Evolutionary conservation across 371 early-diverging fungal species (phyloP), one percentile per base, ranked within the genome.

Genomic region (Circinella minor): DNA sequence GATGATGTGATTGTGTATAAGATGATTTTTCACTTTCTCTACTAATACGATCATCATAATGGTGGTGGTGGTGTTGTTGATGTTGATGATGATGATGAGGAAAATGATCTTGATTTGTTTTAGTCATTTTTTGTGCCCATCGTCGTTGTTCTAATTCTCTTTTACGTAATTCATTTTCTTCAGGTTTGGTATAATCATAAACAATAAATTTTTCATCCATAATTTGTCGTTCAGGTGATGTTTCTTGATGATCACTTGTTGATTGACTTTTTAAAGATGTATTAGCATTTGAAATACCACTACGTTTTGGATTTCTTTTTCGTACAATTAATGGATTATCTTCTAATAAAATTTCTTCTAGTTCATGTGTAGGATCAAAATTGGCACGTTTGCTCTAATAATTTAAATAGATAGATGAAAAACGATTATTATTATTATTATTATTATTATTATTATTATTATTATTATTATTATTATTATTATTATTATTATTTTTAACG

Each of bases 301-400:
- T 72, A 18, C 65, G 57, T 61, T 72, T 72, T 1, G 73, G 73
- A 34, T 36, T 59, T 6, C 81, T 68, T 51, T 77, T 82, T 36
- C 71, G 73, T 1, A 82, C 85, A n/a, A 88, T 90, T 20, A 97
- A 81, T 3, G 98, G 96, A 68, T 96, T 93, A 27, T 97, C 95
- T 75, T 98, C 98, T 47, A 96, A 78, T 46, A 97, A 80, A 37
- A 97, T 86, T 74, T 99, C 99, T 72, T 98, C 98, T 4, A 98
- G 83, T 65, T 99, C 98, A 71, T 95, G 93, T 4, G 96, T 94
- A 7, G 96, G 95, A 82, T 99, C 98, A 85, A 98, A 99, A 74
- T 95, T 95, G 61, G 90, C 85, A 65, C 85, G 80, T 69, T 93
- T 89, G 49, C 81, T 82, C 72, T 86, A 63, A 60, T 20, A 51